Evolutionary conservation across 176 grass and related monocot genomes (phyloP).

Genomic region (Rhynchospora pubera): DNA sequence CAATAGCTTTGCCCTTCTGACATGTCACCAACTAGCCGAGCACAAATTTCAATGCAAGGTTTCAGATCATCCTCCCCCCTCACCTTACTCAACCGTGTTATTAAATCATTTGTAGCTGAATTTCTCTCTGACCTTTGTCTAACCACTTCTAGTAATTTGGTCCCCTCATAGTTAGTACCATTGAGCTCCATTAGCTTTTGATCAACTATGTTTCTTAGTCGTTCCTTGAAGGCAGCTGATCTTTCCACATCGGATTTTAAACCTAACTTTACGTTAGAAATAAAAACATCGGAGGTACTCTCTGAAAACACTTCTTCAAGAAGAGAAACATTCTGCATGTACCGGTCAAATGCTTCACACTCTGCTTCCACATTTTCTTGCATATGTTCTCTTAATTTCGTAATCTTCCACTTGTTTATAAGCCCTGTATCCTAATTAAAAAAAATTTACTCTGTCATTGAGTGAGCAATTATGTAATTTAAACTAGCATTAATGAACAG

Average conservation of each 20-base stretch:
- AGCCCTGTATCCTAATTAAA: conserved; percentile 40
- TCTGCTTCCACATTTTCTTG: conserved; percentile 73
- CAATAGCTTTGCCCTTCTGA: not conserved
- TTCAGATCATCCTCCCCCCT: conserved; percentile 50
- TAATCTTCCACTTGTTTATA: conserved; percentile 80
- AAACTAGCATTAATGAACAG: not conserved
- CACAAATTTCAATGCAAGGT: conserved; percentile 38
- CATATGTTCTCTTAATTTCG: conserved; percentile 75
- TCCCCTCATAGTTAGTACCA: conserved; percentile 19
- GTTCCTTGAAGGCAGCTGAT: conserved; percentile 42
- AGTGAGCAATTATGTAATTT: not conserved
- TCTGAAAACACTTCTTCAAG: conserved; percentile 77
- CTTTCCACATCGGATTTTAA: conserved; percentile 49
- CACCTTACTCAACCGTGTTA: conserved; percentile 55
- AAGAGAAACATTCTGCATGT: conserved; percentile 56
- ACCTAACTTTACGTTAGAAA: conserved; percentile 61
- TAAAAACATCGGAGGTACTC: conserved; percentile 19
- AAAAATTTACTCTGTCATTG: not conserved
- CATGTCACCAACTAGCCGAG: conserved; percentile 32
- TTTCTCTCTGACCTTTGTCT: conserved; percentile 37
- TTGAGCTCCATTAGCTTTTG: conserved; percentile 60
- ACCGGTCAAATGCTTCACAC: conserved; percentile 81
- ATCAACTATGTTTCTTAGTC: conserved; percentile 37
- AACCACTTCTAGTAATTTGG: conserved; percentile 15
- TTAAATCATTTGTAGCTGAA: conserved; percentile 39